Evolutionary conservation across 352 stramenopile species (phyloP).

Genomic region (Pythium rishiriense): DNA sequence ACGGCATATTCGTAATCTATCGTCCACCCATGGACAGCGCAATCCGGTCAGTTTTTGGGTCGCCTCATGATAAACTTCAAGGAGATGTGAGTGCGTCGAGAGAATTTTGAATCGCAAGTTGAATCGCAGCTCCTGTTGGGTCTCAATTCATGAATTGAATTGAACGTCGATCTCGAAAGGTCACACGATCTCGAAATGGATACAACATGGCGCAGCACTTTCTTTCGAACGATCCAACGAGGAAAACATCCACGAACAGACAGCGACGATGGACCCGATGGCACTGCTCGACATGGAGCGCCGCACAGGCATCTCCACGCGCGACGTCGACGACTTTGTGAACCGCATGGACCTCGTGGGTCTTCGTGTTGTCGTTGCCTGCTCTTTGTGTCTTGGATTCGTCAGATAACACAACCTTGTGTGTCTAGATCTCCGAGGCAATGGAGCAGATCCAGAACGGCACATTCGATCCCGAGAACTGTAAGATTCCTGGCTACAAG

Average conservation of each 20-base stretch:
- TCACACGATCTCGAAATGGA: not conserved
- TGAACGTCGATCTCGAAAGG: not conserved
- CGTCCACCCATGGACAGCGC: too few species aligned
- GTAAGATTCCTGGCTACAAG: slow-evolving; percentile 83
- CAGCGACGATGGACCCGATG: slow-evolving; percentile 55
- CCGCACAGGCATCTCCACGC: slow-evolving; percentile 56
- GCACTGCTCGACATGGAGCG: slow-evolving; percentile 68
- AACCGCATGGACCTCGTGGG: slow-evolving; percentile 68
- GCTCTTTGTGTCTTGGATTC: not conserved
- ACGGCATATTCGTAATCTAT: too few species aligned
- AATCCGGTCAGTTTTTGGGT: too few species aligned
- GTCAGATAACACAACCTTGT: not conserved
- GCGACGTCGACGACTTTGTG: slow-evolving; percentile 75
- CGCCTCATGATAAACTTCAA: too few species aligned
- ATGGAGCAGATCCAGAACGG: slow-evolving; percentile 83
- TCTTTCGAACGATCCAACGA: not conserved
- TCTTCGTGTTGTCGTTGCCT: not conserved
- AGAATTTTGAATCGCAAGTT: not conserved
- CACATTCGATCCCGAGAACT: slow-evolving; percentile 72
- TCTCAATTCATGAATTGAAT: not conserved
- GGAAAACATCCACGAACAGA: not conserved
- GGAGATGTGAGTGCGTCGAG: too few species aligned
- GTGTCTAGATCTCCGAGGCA: slow-evolving; percentile 53
- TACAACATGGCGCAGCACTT: not conserved
- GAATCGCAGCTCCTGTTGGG: too few species aligned